A percentile compares a stretch with the other conserved stretches of the same genome.
phyloP scores from a whole-genome alignment of 2,329 filamentous ascomycete genomes.

The Calycina herbarum region DNA sequence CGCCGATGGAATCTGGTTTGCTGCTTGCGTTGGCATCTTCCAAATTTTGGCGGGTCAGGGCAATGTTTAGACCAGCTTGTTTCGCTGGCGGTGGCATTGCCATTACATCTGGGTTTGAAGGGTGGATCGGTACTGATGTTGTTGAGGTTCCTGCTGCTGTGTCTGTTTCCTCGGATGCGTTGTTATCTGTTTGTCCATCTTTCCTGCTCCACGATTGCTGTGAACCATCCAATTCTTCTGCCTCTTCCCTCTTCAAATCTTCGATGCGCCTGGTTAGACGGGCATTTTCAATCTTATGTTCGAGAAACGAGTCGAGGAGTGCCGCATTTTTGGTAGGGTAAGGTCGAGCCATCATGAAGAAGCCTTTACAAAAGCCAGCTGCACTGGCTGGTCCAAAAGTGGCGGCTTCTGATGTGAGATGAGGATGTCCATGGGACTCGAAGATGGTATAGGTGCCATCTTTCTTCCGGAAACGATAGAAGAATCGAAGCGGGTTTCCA shows the following conservation, averaged over 20 bases:
- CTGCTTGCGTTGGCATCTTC: conserved; percentile 68
- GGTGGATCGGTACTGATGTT: conserved; percentile 36
- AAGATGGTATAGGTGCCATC: conserved; percentile 77
- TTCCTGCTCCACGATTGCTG: conserved; percentile 61
- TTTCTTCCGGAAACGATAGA: conserved; percentile 78
- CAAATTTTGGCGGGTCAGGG: conserved; percentile 77
- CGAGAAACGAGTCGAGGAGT: conserved; percentile 86
- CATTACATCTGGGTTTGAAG: conserved; percentile 44
- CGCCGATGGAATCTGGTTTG: conserved; percentile 72
- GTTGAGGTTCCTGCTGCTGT: conserved; percentile 37
- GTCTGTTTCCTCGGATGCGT: conserved; percentile 43
- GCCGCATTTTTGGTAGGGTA: conserved; percentile 87
- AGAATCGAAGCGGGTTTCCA: conserved; percentile 77
- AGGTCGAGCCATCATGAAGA: conserved; percentile 89
- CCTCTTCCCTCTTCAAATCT: conserved; percentile 82
- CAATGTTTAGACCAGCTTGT: conserved; percentile 59
- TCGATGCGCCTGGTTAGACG: conserved; percentile 79
- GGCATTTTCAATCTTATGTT: conserved; percentile 97
- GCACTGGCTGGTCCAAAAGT: conserved; percentile 63
- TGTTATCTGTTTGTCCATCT: conserved; percentile 54
- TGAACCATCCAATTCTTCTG: conserved; percentile 71
- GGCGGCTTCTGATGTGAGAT: conserved; percentile 71
- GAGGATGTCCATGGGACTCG: conserved; percentile 89
- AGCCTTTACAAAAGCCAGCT: conserved; percentile 76
- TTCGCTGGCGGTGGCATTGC: conserved; percentile 68